A percentile compares a stretch with the other conserved stretches of the same genome.
Evolutionary conservation across 305 asterid genomes (phyloP).

Genomic region (Fraxinus sp.): DNA sequence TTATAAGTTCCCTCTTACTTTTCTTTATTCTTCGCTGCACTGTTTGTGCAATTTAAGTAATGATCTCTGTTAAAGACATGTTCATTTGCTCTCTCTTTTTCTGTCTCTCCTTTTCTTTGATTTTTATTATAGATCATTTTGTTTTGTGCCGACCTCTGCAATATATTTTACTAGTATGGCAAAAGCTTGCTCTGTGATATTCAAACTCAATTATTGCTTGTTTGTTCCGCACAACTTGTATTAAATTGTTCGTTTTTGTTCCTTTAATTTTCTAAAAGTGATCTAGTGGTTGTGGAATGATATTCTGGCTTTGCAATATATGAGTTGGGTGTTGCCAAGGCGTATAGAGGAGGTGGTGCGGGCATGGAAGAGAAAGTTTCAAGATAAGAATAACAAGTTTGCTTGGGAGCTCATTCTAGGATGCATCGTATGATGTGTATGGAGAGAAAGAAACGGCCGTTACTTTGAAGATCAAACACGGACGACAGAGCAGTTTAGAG

Average conservation of each 20-base stretch:
- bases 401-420: no score
- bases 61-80: neutral
- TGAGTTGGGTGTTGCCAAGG: no score
- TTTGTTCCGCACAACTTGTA: neutral
- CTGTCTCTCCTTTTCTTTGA: neutral
- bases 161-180: neutral
- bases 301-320: no score
- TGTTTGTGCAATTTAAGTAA: neutral
- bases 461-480: no score
- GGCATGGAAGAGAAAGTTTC: no score
- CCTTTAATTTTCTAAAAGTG: neutral
- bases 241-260: neutral
- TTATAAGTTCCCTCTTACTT: conserved; percentile 21
- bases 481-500: no score
- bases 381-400: no score
- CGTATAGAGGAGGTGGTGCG: no score
- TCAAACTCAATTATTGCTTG: neutral
- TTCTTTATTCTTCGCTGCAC: neutral
- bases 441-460: no score
- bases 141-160: neutral
- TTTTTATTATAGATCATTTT: neutral
- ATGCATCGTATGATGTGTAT: no score
- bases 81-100: neutral
- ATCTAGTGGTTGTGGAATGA: neutral
- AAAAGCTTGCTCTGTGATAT: neutral